phyloP scores from a whole-genome alignment of 139 green algal genomes.

The Astrephomene gubernaculifera region DNA sequence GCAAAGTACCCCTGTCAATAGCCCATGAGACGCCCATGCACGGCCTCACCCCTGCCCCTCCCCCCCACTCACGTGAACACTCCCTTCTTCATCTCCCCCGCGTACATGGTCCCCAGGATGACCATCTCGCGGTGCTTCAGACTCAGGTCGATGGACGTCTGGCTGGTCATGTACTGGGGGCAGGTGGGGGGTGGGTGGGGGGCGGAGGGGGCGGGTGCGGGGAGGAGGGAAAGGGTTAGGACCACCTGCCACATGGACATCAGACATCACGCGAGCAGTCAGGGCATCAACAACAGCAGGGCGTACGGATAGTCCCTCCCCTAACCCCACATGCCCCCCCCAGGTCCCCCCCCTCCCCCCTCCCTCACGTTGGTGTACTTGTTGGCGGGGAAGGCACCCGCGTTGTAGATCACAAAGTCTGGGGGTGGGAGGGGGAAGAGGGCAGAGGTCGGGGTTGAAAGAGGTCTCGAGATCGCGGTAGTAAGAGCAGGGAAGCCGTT shows the following conservation, averaged over 20 bases:
- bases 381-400: slow-evolving; percentile 88
- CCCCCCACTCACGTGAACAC: slow-evolving; percentile 66
- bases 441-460: not conserved
- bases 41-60: no score
- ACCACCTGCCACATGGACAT: not conserved
- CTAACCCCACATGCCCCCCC: not conserved
- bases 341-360: not conserved
- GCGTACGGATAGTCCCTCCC: not conserved
- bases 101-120: slow-evolving; percentile 91
- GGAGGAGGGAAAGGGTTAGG: no score
- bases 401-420: slow-evolving; percentile 98
- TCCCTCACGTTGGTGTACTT: slow-evolving; percentile 82
- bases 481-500: no score
- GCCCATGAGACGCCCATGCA: no score
- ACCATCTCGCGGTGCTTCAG: slow-evolving; percentile 85
- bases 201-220: not conserved
- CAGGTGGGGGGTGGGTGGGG: not conserved
- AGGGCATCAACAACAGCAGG: not conserved
- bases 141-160: slow-evolving; percentile 88
- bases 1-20: no score
- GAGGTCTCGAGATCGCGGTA: no score
- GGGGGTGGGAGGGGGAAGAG: not conserved
- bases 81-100: slow-evolving; percentile 96
- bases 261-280: not conserved
- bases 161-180: slow-evolving; percentile 90